Percentiles rank a stretch among this genome's conserved stretches.
phyloP scores from a whole-genome alignment of 148 eudicot genomes.

The Talinum fruticosum region DNA sequence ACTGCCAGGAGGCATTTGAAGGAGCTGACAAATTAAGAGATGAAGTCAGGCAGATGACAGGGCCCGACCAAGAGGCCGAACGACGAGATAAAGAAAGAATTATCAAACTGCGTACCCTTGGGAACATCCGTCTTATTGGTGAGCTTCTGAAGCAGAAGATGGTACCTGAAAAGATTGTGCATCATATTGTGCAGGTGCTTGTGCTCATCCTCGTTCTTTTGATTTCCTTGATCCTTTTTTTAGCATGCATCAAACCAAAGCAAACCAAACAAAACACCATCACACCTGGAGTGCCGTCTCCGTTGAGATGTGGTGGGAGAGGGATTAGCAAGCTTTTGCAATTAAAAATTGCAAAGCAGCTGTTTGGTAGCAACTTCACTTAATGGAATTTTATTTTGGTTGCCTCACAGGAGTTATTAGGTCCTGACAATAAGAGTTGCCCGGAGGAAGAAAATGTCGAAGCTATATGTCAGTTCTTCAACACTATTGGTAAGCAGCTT shows the following conservation, averaged over 20 bases:
- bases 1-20: conserved; percentile 97
- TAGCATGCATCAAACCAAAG: too few species aligned
- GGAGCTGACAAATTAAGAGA: conserved; percentile 78
- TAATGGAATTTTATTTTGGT: neutral
- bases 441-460: conserved; percentile 95
- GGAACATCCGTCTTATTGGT: conserved; percentile 95
- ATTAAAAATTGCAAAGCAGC: neutral
- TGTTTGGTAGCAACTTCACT: neutral
- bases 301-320: too few species aligned
- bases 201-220: neutral
- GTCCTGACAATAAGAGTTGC: conserved; percentile 69
- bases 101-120: conserved; percentile 87
- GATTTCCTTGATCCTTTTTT: neutral
- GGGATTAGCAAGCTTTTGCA: neutral
- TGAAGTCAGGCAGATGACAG: conserved; percentile 70
- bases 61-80: conserved; percentile 79
- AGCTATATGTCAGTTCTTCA: conserved; percentile 87
- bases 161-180: conserved; percentile 96
- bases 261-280: too few species aligned
- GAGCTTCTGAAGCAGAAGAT: conserved; percentile 97
- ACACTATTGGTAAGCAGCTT: conserved; percentile 89
- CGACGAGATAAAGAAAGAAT: conserved; percentile 88
- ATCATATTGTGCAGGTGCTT: conserved; percentile 88
- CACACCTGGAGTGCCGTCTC: too few species aligned
- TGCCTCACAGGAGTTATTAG: conserved; percentile 64